Evolutionary conservation across 805 yeast genomes (phyloP).

Genomic region (Torulaspora indica): DNA sequence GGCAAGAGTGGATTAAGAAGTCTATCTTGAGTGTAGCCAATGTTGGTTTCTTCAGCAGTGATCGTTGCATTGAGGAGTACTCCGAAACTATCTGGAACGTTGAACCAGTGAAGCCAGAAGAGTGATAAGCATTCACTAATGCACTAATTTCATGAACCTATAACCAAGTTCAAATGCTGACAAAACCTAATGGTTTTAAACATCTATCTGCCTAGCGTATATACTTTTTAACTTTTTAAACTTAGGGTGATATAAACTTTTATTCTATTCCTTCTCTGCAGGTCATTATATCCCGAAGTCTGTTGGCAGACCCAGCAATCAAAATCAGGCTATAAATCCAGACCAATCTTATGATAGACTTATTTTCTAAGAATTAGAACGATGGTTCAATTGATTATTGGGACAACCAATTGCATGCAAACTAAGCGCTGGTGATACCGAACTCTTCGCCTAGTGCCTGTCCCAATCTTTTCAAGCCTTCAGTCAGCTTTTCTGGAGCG

Average conservation of each 20-base stretch:
- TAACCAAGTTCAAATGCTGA: too few relatives aligned
- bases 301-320: too few relatives aligned
- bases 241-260: background rate
- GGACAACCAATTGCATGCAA: background rate
- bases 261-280: background rate
- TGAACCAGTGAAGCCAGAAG: conserved; percentile 51
- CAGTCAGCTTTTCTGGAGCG: conserved; percentile 55
- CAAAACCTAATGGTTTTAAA: too few relatives aligned
- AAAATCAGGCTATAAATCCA: too few relatives aligned
- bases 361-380: too few relatives aligned
- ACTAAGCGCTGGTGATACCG: background rate
- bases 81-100: conserved; percentile 92
- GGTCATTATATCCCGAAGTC: too few relatives aligned
- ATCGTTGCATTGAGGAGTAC: conserved; percentile 86
- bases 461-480: conserved; percentile 66
- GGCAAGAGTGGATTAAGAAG: conserved; percentile 71
- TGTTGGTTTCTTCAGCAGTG: conserved; percentile 89
- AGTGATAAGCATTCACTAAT: background rate
- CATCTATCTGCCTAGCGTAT: too few relatives aligned
- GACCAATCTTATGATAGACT: too few relatives aligned
- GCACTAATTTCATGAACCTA: too few relatives aligned
- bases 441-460: conserved; percentile 56
- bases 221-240: background rate
- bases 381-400: too few relatives aligned
- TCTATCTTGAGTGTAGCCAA: conserved; percentile 77